Conservation (phyloP, 129 eudicot species). For the Escallonia rubra region DNA sequence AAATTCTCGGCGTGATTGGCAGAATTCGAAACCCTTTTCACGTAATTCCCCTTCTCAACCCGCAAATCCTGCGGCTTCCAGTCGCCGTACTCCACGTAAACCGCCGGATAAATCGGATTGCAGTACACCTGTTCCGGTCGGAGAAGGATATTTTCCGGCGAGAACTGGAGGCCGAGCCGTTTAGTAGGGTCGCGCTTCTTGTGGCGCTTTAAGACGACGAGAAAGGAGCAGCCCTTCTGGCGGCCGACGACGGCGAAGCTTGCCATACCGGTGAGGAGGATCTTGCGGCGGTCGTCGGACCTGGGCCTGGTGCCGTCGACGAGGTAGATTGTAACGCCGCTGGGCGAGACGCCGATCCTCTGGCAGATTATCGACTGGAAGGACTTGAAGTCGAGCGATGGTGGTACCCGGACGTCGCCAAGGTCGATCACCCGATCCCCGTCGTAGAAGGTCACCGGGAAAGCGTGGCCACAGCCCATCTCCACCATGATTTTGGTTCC, state of each 20-base stretch:
- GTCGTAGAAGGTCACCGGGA: constrained; percentile 57
- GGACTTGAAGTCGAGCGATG: constrained; percentile 45
- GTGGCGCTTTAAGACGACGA: constrained; percentile 57
- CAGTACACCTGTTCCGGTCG: constrained; percentile 1
- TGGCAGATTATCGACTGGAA: constrained; percentile 45
- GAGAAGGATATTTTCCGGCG: constrained; percentile 38
- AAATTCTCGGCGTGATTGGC: background rate
- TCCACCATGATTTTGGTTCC: too few relatives aligned
- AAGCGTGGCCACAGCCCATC: constrained; percentile 26
- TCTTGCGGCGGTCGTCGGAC: constrained; percentile 36
- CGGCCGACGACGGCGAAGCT: constrained; percentile 37
- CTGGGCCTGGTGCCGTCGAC: constrained; percentile 26
- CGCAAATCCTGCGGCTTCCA: constrained; percentile 26
- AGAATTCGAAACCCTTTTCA: constrained; percentile 21
- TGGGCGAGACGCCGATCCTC: constrained; percentile 64
- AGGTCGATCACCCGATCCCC: constrained; percentile 56
- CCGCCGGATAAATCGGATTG: too few relatives aligned
- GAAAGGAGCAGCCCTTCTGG: constrained; percentile 40
- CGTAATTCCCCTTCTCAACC: constrained; percentile 36
- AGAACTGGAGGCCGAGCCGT: background rate
- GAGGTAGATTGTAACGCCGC: constrained; percentile 53
- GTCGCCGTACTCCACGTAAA: too few relatives aligned
- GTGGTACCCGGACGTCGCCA: constrained; percentile 35
- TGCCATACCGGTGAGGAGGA: constrained; percentile 62
- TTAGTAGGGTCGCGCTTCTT: constrained; percentile 41